These are phyloP conservation scores for Nicotiana paniculata DNA, from an alignment of 257 asterid species.

Conservation along the genomic window DNA sequence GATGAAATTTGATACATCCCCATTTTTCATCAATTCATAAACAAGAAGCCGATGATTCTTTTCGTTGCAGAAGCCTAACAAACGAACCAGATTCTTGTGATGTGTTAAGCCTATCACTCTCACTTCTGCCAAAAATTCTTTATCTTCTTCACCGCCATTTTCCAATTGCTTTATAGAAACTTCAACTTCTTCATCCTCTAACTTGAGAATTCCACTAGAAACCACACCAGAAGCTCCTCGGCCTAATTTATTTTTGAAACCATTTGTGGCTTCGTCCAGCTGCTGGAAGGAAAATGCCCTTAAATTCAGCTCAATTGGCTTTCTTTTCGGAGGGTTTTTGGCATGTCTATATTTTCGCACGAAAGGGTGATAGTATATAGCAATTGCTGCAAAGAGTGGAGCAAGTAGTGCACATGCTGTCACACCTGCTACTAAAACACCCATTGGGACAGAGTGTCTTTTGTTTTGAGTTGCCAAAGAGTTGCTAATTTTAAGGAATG, in stretches of 20 bases:
- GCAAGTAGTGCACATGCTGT: background rate
- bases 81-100: slow-evolving; percentile 56
- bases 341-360: background rate
- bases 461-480: background rate
- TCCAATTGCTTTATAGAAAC: slow-evolving; percentile 45
- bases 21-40: slow-evolving; percentile 45
- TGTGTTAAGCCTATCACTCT: slow-evolving; percentile 42
- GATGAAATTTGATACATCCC: slow-evolving; percentile 35
- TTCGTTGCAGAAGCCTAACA: slow-evolving; percentile 43
- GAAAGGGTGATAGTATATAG: background rate
- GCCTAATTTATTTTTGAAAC: slow-evolving; percentile 43
- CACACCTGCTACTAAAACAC: background rate
- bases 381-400: background rate
- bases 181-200: slow-evolving; percentile 30
- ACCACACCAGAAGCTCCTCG: slow-evolving; percentile 49
- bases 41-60: slow-evolving; percentile 34
- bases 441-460: background rate
- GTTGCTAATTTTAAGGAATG: slow-evolving; percentile 3
- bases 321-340: background rate
- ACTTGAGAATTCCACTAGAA: slow-evolving; percentile 32
- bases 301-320: slow-evolving; percentile 3
- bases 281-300: slow-evolving; percentile 20
- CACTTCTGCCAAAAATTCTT: slow-evolving; percentile 50
- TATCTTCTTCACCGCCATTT: slow-evolving; percentile 32
- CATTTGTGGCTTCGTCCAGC: slow-evolving; percentile 40